Base-by-base conservation (phyloP, 2,329 filamentous ascomycete species). In the Xylaria hypoxylon region DNA sequence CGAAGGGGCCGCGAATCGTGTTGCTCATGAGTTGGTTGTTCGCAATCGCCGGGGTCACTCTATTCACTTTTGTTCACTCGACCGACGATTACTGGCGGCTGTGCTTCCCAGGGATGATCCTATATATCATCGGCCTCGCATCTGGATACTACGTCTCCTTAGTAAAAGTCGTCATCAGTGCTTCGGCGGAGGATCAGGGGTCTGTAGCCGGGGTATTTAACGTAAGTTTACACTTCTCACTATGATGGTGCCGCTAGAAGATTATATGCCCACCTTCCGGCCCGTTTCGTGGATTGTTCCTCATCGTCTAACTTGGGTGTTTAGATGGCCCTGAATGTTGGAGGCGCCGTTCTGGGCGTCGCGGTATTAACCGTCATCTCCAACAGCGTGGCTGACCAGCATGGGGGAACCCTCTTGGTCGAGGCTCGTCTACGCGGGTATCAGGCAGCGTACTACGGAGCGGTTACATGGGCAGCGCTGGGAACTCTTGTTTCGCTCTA, bases 261-360 rank as follows among this genome's bases (percentile, higher is more conserved):
- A 33, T 15, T 19, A 22, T 51, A 7, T 51, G 5, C 22, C 26
- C 31, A 10, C 8, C 24, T 4, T 15, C 24, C 10, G 1, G n/a
- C 22, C 8, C 17, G 17, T 31, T 31, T 28, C 31, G 2, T 6
- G 6, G 33, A 38, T n/a, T 5, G 31, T 28, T 11, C 11, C 17
- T n/a, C 15, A 26, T 42, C 22, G 17, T 28, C 35, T 56, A 56
- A 56, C 22, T 24, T 56, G 3, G 35, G n/a, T 57, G 17, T 47
- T 4, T 26, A 58, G 55, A 58, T 47, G 55, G 26, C 26, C 28
- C 26, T 58, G 10, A 58, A 58, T 17, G 42, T 47, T n/a, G 55
- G 55, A 19, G 55, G 55, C 19, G 55, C 42, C 3, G 55, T 58
- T 33, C 55, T 58, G 24, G 55, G 40, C 40, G 55, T 58, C 10